Conservation (phyloP, 352 stramenopile genomes). For the Pythium vanterpoolii region DNA sequence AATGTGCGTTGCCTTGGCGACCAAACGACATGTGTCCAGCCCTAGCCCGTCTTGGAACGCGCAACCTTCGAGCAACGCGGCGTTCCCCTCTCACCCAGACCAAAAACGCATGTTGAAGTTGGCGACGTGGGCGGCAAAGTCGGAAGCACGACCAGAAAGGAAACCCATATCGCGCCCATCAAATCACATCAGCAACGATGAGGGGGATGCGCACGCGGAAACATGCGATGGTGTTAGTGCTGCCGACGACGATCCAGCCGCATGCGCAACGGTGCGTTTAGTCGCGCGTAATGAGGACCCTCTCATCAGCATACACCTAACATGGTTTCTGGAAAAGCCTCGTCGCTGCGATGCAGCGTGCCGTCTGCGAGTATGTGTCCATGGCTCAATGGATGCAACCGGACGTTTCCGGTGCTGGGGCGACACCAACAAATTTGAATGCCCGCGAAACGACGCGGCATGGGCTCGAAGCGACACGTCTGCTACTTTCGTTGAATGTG, state of each 20-base stretch:
- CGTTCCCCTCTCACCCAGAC: not conserved
- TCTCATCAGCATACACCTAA: not conserved
- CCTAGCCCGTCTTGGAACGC: conserved; percentile 5
- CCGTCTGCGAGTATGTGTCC: conserved; percentile 16
- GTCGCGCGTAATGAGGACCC: not conserved
- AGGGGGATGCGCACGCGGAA: conserved; percentile 17
- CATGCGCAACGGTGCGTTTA: not conserved
- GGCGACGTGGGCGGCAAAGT: conserved; percentile 1
- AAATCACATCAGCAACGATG: not conserved
- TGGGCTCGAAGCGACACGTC: conserved; percentile 1
- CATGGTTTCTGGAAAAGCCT: not conserved
- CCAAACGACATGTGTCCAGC: not conserved
- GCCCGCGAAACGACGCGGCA: conserved; percentile 2
- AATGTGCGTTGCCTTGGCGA: conserved; percentile 9
- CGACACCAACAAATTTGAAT: not conserved
- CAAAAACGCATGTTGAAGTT: conserved; percentile 27
- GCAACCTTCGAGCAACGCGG: conserved; percentile 27
- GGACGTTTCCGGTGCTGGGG: too few species aligned
- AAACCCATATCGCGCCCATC: not conserved
- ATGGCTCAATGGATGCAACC: conserved; percentile 21
- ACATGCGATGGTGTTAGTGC: conserved; percentile 26
- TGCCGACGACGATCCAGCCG: not conserved
- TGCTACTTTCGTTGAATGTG: conserved; percentile 23
- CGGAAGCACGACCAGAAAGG: not conserved
- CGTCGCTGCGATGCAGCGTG: conserved; percentile 13